These are phyloP conservation scores for Mallotus repandus DNA, from an alignment of 441 rosid species.

Conservation along the genomic window DNA sequence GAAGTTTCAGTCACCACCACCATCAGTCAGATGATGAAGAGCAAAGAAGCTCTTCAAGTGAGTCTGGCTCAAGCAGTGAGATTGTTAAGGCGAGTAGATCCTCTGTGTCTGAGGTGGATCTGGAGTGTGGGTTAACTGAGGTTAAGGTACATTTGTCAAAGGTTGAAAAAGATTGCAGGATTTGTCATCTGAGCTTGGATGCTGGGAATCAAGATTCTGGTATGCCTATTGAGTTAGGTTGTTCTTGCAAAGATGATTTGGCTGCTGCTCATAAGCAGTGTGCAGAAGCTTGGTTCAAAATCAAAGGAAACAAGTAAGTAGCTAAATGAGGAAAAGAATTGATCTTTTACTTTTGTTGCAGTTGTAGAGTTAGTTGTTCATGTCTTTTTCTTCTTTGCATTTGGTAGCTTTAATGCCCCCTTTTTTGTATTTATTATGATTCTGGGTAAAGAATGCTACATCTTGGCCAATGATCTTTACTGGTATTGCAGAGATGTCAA, in stretches of 20 bases:
- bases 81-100: conserved; percentile 48
- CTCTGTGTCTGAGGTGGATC: conserved; percentile 49
- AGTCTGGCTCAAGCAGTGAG: conserved; percentile 32
- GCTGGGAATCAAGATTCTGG: conserved; percentile 61
- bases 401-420: neutral
- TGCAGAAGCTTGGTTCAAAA: conserved; percentile 97
- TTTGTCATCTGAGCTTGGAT: conserved; percentile 84
- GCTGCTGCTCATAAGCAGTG: conserved; percentile 92
- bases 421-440: neutral
- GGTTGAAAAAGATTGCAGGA: conserved; percentile 75
- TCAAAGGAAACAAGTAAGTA: conserved; percentile 87
- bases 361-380: neutral
- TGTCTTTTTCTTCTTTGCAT: neutral
- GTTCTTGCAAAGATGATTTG: conserved; percentile 89
- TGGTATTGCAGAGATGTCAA: neutral
- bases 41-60: conserved; percentile 26
- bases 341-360: neutral
- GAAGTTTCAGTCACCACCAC: conserved; percentile 26
- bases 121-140: conserved; percentile 38
- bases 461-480: neutral
- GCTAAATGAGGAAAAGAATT: neutral
- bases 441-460: neutral
- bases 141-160: conserved; percentile 50
- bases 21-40: conserved; percentile 31
- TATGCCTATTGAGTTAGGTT: conserved; percentile 72